Evolutionary conservation across 2,329 filamentous ascomycete genomes (phyloP).

Genomic region (Aspergillus chevalieri): DNA sequence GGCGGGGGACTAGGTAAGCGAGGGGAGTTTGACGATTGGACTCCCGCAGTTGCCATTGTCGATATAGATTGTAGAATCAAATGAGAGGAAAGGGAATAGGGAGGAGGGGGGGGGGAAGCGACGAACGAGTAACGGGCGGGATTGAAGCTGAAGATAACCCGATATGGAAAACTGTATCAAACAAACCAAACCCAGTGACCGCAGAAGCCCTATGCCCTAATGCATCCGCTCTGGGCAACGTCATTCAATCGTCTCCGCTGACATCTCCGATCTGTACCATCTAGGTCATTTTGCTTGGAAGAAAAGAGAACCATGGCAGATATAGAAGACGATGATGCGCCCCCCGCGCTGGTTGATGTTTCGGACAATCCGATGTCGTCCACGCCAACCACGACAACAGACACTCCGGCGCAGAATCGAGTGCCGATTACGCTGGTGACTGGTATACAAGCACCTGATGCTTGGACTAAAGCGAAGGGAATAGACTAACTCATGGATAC

Average conservation of each 20-base stretch:
- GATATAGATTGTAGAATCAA: not conserved
- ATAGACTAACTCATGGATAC: conserved; percentile 1
- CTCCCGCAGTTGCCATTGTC: conserved; percentile 40
- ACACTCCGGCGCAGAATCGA: conserved; percentile 27
- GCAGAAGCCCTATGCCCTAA: conserved; percentile 31
- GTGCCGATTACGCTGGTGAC: conserved; percentile 49
- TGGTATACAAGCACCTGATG: conserved; percentile 25
- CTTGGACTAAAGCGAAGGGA: not conserved
- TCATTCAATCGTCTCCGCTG: conserved; percentile 3
- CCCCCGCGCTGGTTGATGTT: conserved; percentile 40
- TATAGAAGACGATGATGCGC: conserved; percentile 39
- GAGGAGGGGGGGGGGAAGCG: not conserved
- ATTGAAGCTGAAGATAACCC: conserved; percentile 1
- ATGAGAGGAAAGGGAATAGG: not conserved
- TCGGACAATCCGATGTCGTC: conserved; percentile 17
- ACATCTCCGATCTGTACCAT: not conserved
- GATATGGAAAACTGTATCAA: not conserved
- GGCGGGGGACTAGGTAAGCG: conserved; percentile 92
- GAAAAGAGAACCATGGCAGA: conserved; percentile 11
- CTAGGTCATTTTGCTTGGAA: not conserved
- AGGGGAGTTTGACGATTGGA: conserved; percentile 66
- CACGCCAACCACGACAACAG: conserved; percentile 18
- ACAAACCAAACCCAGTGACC: conserved; percentile 15
- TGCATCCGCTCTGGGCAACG: conserved; percentile 6
- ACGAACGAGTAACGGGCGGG: not conserved